These are phyloP conservation scores for Polyplosphaeria fusca DNA, from an alignment of 495 filamentous ascomycete species.

Conservation along the genomic window DNA sequence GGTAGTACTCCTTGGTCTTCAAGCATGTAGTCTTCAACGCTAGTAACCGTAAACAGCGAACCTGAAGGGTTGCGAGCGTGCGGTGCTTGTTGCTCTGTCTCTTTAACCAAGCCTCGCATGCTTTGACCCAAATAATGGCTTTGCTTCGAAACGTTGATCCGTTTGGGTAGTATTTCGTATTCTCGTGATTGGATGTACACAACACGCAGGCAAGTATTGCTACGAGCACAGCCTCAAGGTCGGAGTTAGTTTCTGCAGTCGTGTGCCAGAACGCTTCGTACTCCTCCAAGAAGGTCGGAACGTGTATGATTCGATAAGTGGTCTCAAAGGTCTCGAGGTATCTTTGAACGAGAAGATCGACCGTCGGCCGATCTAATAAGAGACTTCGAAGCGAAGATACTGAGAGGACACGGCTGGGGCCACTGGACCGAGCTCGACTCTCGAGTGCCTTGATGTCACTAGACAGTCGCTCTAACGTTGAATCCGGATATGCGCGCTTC, in stretches of 20 bases:
- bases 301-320: slow-evolving; percentile 23
- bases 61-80: slow-evolving; percentile 19
- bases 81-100: slow-evolving; percentile 28
- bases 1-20: slow-evolving; percentile 29
- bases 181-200: slow-evolving; percentile 22
- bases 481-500: slow-evolving; percentile 17
- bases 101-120: slow-evolving; percentile 25
- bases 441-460: slow-evolving; percentile 11
- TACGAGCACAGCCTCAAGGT: slow-evolving; percentile 13
- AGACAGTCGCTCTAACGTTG: slow-evolving; percentile 9
- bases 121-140: slow-evolving; percentile 23
- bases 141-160: slow-evolving; percentile 22
- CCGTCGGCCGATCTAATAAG: slow-evolving; percentile 8
- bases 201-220: slow-evolving; percentile 22
- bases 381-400: slow-evolving; percentile 9
- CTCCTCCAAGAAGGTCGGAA: slow-evolving; percentile 13
- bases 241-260: not conserved
- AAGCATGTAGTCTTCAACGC: slow-evolving; percentile 13
- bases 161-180: slow-evolving; percentile 7
- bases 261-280: slow-evolving; percentile 15
- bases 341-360: slow-evolving; percentile 7
- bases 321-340: slow-evolving; percentile 28
- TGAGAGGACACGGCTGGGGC: slow-evolving; percentile 1
- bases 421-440: not conserved
- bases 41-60: slow-evolving; percentile 19